These are phyloP conservation scores for Penicillium parvum DNA, from an alignment of 495 filamentous ascomycete genomes.

Conservation along the genomic window DNA sequence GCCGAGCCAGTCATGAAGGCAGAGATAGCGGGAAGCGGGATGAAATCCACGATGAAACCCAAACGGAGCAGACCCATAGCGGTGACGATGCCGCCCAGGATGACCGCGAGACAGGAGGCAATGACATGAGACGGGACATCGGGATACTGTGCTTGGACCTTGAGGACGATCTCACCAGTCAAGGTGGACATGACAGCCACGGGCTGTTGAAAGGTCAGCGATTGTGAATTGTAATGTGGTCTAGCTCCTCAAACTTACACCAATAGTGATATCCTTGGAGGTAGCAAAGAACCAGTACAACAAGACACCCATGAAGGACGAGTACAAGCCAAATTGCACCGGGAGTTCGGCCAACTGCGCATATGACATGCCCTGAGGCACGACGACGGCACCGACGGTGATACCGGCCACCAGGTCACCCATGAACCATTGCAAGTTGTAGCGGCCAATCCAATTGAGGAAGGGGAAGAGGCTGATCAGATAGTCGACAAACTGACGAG, in stretches of 20 bases:
- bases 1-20: conserved; percentile 99
- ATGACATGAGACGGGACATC: conserved; percentile 58
- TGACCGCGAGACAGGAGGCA: conserved; percentile 74
- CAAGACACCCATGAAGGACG: conserved; percentile 95
- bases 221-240: background rate
- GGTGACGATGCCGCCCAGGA: conserved; percentile 76
- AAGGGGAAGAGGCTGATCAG: conserved; percentile 77
- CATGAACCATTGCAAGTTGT: conserved; percentile 83
- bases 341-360: conserved; percentile 74
- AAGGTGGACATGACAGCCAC: conserved; percentile 95
- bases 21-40: conserved; percentile 83
- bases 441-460: conserved; percentile 76
- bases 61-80: conserved; percentile 74
- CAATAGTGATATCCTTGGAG: conserved; percentile 98
- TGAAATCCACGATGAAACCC: conserved; percentile 95
- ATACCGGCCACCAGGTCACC: conserved; percentile 92
- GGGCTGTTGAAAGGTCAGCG: conserved; percentile 51
- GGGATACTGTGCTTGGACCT: conserved; percentile 53
- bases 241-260: conserved; percentile 53
- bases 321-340: conserved; percentile 86
- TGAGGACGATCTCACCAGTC: conserved; percentile 70
- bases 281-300: conserved; percentile 99
- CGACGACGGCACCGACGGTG: conserved; percentile 91
- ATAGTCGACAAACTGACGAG: conserved; percentile 53
- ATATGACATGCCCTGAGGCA: conserved; percentile 98